phyloP scores from a whole-genome alignment of 2,329 filamentous ascomycete species.

The Trichoderma sp. region DNA sequence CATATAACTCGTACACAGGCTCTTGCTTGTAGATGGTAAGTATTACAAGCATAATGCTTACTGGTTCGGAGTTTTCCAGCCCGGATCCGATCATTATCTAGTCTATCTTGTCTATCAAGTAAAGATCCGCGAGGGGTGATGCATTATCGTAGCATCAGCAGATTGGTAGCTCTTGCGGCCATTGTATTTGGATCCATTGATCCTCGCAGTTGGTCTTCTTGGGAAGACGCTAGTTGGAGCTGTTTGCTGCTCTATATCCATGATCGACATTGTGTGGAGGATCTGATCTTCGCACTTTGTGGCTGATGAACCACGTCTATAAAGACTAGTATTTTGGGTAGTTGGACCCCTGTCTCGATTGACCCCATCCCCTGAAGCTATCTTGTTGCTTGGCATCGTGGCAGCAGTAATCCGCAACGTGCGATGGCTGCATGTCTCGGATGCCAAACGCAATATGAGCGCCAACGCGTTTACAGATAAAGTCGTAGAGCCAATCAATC shows the following conservation, averaged over 20 bases:
- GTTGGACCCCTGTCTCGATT: background rate
- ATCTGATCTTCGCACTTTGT: conserved; percentile 24
- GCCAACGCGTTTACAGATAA: background rate
- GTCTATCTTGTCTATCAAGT: background rate
- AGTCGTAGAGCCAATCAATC: background rate
- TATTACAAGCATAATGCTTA: background rate
- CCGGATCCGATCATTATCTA: background rate
- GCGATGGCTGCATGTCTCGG: conserved; percentile 15
- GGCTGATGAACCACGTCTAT: conserved; percentile 7
- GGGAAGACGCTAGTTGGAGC: background rate
- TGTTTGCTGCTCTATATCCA: background rate
- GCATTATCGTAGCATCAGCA: background rate
- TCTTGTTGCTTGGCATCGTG: background rate
- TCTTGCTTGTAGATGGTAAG: background rate
- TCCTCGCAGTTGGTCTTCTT: background rate
- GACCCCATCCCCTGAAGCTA: background rate
- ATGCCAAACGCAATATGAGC: background rate
- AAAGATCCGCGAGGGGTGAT: conserved; percentile 8
- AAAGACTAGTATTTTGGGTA: background rate
- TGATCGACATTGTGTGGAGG: conserved; percentile 21
- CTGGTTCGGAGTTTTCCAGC: background rate
- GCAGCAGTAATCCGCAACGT: background rate
- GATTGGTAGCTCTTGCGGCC: background rate
- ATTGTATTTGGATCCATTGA: background rate
- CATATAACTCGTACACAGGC: no score